Conservation (phyloP, 371 early-diverging fungal species). For the Entomophthora muscae region DNA sequence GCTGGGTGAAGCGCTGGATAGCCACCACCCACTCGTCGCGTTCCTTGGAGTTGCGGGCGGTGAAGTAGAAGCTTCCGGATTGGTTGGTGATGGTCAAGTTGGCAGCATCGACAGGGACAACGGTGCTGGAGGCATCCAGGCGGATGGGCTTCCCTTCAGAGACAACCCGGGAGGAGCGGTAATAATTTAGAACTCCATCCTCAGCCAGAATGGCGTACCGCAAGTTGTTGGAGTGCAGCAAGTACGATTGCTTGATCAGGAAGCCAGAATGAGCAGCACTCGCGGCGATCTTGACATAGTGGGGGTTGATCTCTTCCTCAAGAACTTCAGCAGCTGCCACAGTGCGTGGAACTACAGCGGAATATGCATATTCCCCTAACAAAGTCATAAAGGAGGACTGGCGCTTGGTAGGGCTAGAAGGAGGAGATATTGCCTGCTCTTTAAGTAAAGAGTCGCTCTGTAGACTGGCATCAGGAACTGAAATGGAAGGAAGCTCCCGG, state of each 20-base stretch:
- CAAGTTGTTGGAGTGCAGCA: neutral
- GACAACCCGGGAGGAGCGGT: neutral
- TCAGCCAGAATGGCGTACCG: constrained; percentile 1
- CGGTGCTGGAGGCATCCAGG: neutral
- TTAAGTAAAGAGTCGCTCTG: no score
- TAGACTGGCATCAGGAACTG: no score
- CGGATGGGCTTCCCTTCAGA: constrained; percentile 4
- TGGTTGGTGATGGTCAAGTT: neutral
- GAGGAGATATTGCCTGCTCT: no score
- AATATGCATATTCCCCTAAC: neutral
- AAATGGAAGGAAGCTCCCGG: no score
- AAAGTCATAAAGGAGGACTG: neutral
- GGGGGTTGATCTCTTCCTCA: constrained; percentile 3
- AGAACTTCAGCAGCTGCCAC: constrained; percentile 1
- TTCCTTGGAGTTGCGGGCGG: neutral
- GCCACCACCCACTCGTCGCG: constrained; percentile 2
- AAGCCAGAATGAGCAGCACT: neutral
- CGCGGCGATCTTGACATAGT: neutral
- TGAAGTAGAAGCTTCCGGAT: neutral
- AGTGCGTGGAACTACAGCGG: neutral
- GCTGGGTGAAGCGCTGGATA: no score
- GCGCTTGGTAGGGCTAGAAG: no score
- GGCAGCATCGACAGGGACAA: neutral
- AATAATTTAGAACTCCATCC: constrained; percentile 1
- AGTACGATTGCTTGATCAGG: neutral